Base-by-base conservation (phyloP, 331 rosid genomes). In the Acacia pycnantha region DNA sequence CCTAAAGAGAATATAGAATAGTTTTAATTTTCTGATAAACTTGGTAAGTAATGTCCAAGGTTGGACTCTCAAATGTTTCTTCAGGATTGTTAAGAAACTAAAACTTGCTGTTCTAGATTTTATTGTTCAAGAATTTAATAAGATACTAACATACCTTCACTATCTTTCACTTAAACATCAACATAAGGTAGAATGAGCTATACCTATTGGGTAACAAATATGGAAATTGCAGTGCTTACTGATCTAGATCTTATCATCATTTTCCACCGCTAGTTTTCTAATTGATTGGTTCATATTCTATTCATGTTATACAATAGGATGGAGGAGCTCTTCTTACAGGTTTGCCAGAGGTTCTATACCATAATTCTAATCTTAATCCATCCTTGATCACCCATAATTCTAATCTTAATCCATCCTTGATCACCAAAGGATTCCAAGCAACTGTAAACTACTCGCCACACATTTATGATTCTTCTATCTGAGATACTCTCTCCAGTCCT, bases 381-480 rank as follows among this genome's bases (percentile, higher is more conserved):
- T 56, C 76, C 58, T 73, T 89, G 13, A 78, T 85, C 79, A 83
- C 78, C 78, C 77, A 61, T 72, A 67, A 83, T 5, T 37, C 70
- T 76, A 82, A 82, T 73, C 69, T 73, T 71, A 82, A 82, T 73
- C 64, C 82, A 67, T 56, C 76, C 58, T 73, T 89, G 13, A 78
- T 85, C 79, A 83, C 78, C 78, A 83, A 77, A 79, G 84, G 84
- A 75, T 82, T 82, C 51, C 82, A 73, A 76, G 75, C 86, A 50
- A 58, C 76, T 74, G 56, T 81, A 62, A 70, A 68, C 50, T 24
- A 26, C 11, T 47, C 64, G 3, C 18, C 58, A 50, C 69, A 70
- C 35, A 29, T 54, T 24, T 29, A 51, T 73, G 76, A 81, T 43
- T 33, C 15, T 53, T 56, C 69, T 72, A 62, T 58, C 13, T 6